These are phyloP conservation scores for Sporothrix brunneoviolacea DNA, from an alignment of 2,329 filamentous ascomycete species.

Conservation along the genomic window DNA sequence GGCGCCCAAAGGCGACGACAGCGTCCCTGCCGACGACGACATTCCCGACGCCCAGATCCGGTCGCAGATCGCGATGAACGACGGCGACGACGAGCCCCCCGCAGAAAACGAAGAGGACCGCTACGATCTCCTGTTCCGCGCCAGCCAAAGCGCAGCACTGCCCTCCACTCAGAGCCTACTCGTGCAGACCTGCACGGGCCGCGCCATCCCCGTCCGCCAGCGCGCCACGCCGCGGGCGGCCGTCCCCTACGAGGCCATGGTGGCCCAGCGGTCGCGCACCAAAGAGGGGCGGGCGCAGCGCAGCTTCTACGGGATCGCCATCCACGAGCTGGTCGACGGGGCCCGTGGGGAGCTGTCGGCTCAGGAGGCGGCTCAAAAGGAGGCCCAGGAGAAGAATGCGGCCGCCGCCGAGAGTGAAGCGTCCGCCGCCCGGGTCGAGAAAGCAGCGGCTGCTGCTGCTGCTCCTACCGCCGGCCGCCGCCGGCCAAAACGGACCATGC, in stretches of 20 bases:
- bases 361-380: conserved; percentile 36
- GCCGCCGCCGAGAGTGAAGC: background rate
- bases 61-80: background rate
- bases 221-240: conserved; percentile 39
- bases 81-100: background rate
- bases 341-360: conserved; percentile 53
- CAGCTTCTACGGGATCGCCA: conserved; percentile 88
- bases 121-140: conserved; percentile 17
- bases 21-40: no score
- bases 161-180: background rate
- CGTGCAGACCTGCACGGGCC: conserved; percentile 47
- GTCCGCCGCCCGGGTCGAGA: background rate
- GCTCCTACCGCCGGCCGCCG: background rate
- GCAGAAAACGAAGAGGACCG: conserved; percentile 16
- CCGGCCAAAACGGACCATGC: conserved; percentile 36
- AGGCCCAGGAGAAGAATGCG: background rate
- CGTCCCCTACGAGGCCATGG: conserved; percentile 58
- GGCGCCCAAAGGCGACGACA: no score
- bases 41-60: no score
- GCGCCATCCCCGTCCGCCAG: conserved; percentile 47
- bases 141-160: no score
- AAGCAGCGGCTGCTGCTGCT: background rate
- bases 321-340: conserved; percentile 72
- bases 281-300: conserved; percentile 62
- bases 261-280: conserved; percentile 59